Base-by-base conservation (phyloP, 2,329 filamentous ascomycete species). In the Apiospora arundinis region DNA sequence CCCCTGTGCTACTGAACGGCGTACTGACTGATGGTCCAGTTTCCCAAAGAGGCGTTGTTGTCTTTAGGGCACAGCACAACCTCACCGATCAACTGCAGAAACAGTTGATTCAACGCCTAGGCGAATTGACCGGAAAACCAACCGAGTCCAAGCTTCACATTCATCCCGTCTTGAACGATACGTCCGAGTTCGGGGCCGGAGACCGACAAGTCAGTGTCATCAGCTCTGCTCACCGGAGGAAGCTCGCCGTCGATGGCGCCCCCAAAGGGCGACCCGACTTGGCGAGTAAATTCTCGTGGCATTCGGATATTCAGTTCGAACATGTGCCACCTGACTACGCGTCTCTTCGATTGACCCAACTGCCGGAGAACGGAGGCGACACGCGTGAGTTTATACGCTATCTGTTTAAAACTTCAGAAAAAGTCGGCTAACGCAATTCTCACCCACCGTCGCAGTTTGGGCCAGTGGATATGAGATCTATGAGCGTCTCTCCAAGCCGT, bases 401-500 rank as follows among this genome's bases (percentile, higher is more conserved):
- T 6, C 32, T 32, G 32, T 32, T 32, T 6, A 6, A 3, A 32
- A 32, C 32, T 32, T 6, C 6, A 6, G 3, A 32, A 32, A 32
- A 32, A 32, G 6, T 32, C 6, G 6, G 32, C 32, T 32, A 6
- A 32, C 32, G 6, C 32, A 32, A 6, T 32, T 32, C 32, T 32
- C 32, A 32, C 3, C 6, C 32, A 6, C 32, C 32, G 32, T 32
- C 6, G 32, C 32, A 32, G 32, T 91, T 7, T 91, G 89, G 88
- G 89, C 89, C 0, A 90, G 87, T 0, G 89, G 88, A 1, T 91
- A 91, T 73, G 89, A 91, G 69, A 76, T 90, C 16, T 90, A 89
- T 70, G 88, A 91, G 75, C 83, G 87, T 4, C 81, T 90, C 56
- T 87, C 85, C 2, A 77, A 81, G 11, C 79, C 86, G 0, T 87